Base-by-base conservation (phyloP, 2,329 filamentous ascomycete species). In the Raffaelea ambrosiae region DNA sequence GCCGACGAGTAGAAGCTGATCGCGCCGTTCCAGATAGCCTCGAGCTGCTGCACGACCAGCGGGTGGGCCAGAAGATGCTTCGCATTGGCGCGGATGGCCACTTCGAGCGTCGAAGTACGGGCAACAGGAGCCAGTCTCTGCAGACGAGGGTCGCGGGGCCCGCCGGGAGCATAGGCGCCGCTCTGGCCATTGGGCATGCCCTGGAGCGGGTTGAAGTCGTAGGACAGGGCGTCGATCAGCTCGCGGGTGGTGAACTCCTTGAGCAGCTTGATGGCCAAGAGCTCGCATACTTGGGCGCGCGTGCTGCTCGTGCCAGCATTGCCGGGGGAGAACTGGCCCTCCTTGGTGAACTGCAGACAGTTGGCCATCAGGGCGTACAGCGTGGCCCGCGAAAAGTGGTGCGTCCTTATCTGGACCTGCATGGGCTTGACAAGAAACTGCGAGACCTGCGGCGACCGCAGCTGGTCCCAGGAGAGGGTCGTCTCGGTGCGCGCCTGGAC, bases 361-460 rank as follows among this genome's bases (percentile, higher is more conserved):
- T 97, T 97, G 43, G 90, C 88, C 76, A 96, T 84, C 56, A 97
- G 70, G 3, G 89, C 88, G 67, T 95, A 96, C 35, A 96, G 65
- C 0, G 89, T 93, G 10, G 87, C 90, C 43, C 86, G 78, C 26
- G 85, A 90, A 64, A 95, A 91, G 65, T 95, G 87, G 45, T 86
- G 81, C 16, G 79, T 74, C 51, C 84, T 82, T 53, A 96, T 90
- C 63, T 91, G 85, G 62, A 93, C 86, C 65, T 93, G 88, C 71
- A 96, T 93, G 3, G 91, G 91, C 70, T 96, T 96, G 61, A 96
- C 79, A 33, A 97, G 76, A 63, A 97, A 97, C 61, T 95, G 90
- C 16, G 89, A 95, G 48, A 97, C 84, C 63, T 97, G 91, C 3
- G 91, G 91, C n/a, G 89, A 95, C 54, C 90, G 81, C 53, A 97